Conservation (phyloP, 2,329 filamentous ascomycete species). For the Parastagonospora avenae region DNA sequence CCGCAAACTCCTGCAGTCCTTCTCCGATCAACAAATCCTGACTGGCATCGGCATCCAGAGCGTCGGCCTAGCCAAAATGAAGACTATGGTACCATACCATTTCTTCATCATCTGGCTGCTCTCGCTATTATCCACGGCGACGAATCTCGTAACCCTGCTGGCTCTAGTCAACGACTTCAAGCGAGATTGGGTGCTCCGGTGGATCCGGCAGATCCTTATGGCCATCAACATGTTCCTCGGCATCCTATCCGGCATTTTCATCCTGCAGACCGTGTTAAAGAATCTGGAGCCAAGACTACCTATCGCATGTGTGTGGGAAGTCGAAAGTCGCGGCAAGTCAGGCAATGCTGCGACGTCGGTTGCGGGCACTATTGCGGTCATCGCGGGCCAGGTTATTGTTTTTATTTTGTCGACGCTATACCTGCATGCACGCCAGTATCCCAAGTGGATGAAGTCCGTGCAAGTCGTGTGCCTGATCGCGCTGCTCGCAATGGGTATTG, state of each 20-base stretch:
- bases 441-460: conserved; percentile 59
- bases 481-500: conserved; percentile 60
- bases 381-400: conserved; percentile 63
- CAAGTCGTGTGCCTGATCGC: conserved; percentile 60
- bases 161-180: conserved; percentile 69
- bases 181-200: conserved; percentile 69
- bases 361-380: conserved; percentile 65
- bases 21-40: conserved; percentile 72
- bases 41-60: conserved; percentile 72
- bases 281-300: conserved; percentile 61
- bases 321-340: conserved; percentile 45
- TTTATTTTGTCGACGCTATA: conserved; percentile 69
- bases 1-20: conserved; percentile 68
- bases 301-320: conserved; percentile 65
- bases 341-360: conserved; percentile 56
- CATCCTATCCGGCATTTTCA: conserved; percentile 61
- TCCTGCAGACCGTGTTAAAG: conserved; percentile 60
- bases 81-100: conserved; percentile 67
- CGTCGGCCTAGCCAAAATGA: conserved; percentile 65
- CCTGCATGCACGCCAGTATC: conserved; percentile 61
- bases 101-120: conserved; percentile 75
- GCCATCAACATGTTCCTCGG: conserved; percentile 66
- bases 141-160: conserved; percentile 69
- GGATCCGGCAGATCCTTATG: conserved; percentile 70
- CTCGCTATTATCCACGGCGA: conserved; percentile 66